These are phyloP conservation scores for Backusella liffmaniae DNA, from an alignment of 192 early-diverging fungal genomes.

Conservation along the genomic window DNA sequence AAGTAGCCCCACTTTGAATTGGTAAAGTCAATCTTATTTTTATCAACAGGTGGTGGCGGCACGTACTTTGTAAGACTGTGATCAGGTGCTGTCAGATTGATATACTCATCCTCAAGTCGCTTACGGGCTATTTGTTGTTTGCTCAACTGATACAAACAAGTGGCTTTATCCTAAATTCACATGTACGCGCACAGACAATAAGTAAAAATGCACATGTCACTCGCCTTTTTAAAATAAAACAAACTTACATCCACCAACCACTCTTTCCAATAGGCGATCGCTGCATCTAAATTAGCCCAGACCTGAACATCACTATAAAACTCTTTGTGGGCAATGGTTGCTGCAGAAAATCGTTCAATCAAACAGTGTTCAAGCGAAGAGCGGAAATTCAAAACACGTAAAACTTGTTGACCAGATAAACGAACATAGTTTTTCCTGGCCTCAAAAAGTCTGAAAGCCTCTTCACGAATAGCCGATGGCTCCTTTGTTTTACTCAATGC, in stretches of 20 bases:
- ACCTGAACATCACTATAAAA: constrained; percentile 43
- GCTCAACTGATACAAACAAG: constrained; percentile 34
- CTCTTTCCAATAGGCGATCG: constrained; percentile 37
- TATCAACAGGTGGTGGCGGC: neutral
- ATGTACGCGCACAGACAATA: neutral
- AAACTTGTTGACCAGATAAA: constrained; percentile 53
- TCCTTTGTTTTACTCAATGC: constrained; percentile 63
- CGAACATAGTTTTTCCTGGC: constrained; percentile 65
- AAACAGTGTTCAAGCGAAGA: constrained; percentile 51
- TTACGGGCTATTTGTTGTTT: constrained; percentile 33
- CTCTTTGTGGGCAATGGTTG: constrained; percentile 42
- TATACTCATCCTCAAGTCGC: constrained; percentile 34
- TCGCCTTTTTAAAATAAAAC: neutral
- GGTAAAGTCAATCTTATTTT: constrained; percentile 1
- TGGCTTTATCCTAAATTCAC: constrained; percentile 31
- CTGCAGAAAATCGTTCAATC: constrained; percentile 44
- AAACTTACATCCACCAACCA: constrained; percentile 40
- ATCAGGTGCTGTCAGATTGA: constrained; percentile 22
- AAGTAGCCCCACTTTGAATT: constrained; percentile 69
- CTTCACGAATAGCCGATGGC: constrained; percentile 63
- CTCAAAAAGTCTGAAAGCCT: constrained; percentile 68
- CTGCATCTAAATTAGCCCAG: constrained; percentile 42
- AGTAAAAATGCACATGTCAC: neutral
- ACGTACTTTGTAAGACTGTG: constrained; percentile 27
- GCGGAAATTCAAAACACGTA: constrained; percentile 59